Evolutionary conservation across 2,329 filamentous ascomycete genomes (phyloP), one percentile per base, ranked within the genome.

Genomic region (Verticillium isaacii): DNA sequence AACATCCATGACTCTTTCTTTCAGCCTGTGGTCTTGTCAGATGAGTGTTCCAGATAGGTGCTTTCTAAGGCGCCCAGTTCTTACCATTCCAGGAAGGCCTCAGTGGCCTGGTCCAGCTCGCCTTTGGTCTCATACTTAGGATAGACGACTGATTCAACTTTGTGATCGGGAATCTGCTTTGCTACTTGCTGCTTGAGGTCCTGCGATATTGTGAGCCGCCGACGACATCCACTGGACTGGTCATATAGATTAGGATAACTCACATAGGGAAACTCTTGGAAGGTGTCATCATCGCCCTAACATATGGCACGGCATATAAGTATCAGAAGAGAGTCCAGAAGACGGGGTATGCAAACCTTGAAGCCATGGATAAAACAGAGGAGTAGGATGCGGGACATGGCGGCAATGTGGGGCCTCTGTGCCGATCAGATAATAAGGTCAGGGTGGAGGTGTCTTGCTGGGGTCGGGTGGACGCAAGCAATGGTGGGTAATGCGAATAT

Each of bases 1-100:
- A 17, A 94, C 79, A 57, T 93, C 89, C 72, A 94, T 92, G 41
- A 96, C 90, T 66, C 87, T 87, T 70, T 93, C 88, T 69, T 91
- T 89, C 56, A 96, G 82, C 90, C 89, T 91, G 55, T 1, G 2
- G 7, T 8, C 7, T 57, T 60, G 19, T 60, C 59, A 19, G 29
- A n/a, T 9, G 2, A n/a, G n/a, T 32, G 45, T 23, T 50, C n/a
- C 7, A 34, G n/a, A 36, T 19, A 14, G 19, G 32, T 19, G 19
- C 19, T 19, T 34, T 23, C 14, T 55, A 15, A 52, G 29, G 9
- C 19, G 25, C 69, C 6, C 17, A 19, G 8, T 19, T 5, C 45
- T 32, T 70, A 81, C 81, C 82, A 84, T 71, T 73, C 76, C 6
- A 83, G 68, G 32, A 84, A 82, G 0, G 74, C 74, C 5, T 72